Conservation (phyloP, 2,329 filamentous ascomycete species). For the Sporothrix inflata region DNA sequence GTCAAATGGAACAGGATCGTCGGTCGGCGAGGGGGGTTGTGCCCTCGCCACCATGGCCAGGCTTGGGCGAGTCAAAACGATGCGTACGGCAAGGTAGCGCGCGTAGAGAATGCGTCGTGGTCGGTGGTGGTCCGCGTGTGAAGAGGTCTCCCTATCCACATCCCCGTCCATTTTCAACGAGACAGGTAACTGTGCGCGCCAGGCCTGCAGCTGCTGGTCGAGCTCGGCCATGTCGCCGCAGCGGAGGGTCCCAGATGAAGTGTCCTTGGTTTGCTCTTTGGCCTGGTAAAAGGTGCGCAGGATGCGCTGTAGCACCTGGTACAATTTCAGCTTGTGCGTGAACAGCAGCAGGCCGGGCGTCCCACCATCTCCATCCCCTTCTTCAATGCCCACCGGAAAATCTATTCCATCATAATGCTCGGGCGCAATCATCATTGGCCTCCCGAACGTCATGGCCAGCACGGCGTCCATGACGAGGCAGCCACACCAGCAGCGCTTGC, state of each 20-base stretch:
- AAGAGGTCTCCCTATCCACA: no score
- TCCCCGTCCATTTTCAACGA: not conserved
- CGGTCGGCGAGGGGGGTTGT: not conserved
- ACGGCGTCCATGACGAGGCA: slow-evolving; percentile 26
- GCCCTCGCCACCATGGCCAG: slow-evolving; percentile 3
- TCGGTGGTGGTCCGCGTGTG: not conserved
- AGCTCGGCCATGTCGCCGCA: slow-evolving; percentile 13
- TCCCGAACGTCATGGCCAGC: slow-evolving; percentile 23
- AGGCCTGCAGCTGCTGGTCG: not conserved
- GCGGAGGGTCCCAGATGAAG: not conserved
- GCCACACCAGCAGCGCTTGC: slow-evolving; percentile 26
- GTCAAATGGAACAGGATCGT: no score
- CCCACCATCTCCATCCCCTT: not conserved
- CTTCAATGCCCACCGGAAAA: not conserved
- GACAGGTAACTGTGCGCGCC: not conserved
- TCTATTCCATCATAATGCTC: slow-evolving; percentile 5
- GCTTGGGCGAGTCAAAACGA: not conserved
- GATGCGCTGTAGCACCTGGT: slow-evolving; percentile 21
- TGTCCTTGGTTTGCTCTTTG: not conserved
- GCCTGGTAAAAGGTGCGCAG: slow-evolving; percentile 19
- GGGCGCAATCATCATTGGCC: slow-evolving; percentile 19
- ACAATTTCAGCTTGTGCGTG: slow-evolving; percentile 17
- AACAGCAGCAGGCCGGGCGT: slow-evolving; percentile 17
- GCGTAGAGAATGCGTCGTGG: not conserved
- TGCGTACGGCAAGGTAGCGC: not conserved